Evolutionary conservation across 257 asterid genomes (phyloP), one percentile per base, ranked within the genome.

Genomic region (Primulina eburnea): DNA sequence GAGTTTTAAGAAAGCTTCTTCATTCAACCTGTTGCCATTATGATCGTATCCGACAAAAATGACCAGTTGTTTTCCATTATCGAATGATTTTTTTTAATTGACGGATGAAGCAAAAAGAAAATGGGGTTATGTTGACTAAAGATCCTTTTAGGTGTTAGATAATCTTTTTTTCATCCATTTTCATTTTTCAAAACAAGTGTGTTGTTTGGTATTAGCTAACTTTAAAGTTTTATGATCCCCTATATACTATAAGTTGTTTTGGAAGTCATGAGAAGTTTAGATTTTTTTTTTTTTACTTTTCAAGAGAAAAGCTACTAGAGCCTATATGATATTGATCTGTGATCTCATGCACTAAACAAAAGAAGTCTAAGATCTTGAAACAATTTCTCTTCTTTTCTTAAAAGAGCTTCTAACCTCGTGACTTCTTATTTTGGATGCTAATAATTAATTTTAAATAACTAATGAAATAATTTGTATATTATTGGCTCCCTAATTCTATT

Each of bases 21-120:
- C 20, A 61, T 69, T 71, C 66, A 28, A 26, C 33, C 33, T 37
- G 59, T 75, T 61, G 30, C 56, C 70, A 58, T 20, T 40, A n/a
- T 32, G 63, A 64, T 58, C 29, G 11, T 18, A 28, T 71, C 10
- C 56, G 32, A 28, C 50, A 38, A 62, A 64, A 20, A 9, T 37
- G 60, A 57, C 53, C 8, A 14, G 1, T 52, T 21, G 1, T 18
- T 30, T 52, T 63, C 26, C 40, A 21, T 62, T 37, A 20, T 53
- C 4, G 2, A n/a, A 11, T 14, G 10, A 16, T 32, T 8, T 29
- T 12, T 18, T 63, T 61, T 9, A 12, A 3, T 65, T 5, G 8
- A 47, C 16, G 56, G 56, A 16, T 14, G 56, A 47, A 47, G 56
- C n/a, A 47, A 47, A 47, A 47, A 1, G 20, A 47, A 16, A 3